phyloP scores from a whole-genome alignment of 208 protist genomes.

The Novymonas esmeraldas region DNA sequence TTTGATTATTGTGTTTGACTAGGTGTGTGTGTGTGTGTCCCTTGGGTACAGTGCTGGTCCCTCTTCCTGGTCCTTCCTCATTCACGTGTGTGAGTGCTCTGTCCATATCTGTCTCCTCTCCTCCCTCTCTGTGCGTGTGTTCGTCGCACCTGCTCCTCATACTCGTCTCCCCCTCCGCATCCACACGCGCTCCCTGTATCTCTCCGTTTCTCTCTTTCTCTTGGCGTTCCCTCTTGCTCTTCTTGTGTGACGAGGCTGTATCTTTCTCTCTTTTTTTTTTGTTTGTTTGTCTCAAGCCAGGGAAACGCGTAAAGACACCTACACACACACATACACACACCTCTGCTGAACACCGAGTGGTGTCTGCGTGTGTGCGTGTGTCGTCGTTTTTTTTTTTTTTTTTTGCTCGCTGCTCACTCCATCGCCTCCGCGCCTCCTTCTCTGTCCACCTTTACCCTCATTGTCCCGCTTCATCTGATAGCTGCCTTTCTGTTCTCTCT shows the following conservation, averaged over 20 bases:
- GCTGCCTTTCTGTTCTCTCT: conserved; percentile 8
- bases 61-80: too few species aligned
- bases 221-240: background rate
- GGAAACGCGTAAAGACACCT: too few species aligned
- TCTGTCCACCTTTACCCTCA: background rate
- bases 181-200: background rate
- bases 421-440: background rate
- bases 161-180: too few species aligned
- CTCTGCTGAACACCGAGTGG: background rate
- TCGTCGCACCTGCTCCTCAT: too few species aligned
- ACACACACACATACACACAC: background rate
- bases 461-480: conserved; percentile 3
- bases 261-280: background rate
- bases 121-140: too few species aligned
- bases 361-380: background rate
- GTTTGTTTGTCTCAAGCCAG: background rate
- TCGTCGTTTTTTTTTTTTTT: background rate
- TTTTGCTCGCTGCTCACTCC: background rate
- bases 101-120: too few species aligned
- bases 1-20: too few species aligned
- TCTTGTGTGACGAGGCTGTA: too few species aligned
- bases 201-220: background rate
- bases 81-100: too few species aligned
- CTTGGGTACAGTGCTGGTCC: too few species aligned
- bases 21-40: too few species aligned